phyloP scores from a whole-genome alignment of 2,329 filamentous ascomycete genomes.

The Berkeleyomyces basicola region DNA sequence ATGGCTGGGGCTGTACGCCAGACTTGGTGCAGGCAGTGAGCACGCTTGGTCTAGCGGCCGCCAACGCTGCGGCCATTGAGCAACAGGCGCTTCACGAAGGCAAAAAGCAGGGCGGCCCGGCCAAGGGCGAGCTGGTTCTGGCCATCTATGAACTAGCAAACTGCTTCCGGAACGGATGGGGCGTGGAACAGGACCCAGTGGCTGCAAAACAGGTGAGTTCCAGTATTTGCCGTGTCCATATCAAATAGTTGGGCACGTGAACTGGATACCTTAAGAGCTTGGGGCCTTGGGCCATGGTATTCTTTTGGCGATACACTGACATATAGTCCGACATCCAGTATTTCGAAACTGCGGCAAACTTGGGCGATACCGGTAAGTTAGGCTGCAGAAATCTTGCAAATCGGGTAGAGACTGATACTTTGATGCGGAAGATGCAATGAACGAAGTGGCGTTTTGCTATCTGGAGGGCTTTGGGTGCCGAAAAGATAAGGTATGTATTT shows the following conservation, averaged over 20 bases:
- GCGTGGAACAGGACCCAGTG: conserved; percentile 66
- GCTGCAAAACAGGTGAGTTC: conserved; percentile 55
- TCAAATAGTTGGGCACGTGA: background rate
- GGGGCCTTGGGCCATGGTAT: background rate
- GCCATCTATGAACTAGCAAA: conserved; percentile 92
- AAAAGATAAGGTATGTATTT: conserved; percentile 80
- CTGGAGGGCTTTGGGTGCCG: conserved; percentile 91
- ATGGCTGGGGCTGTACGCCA: conserved; percentile 78
- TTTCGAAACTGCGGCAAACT: conserved; percentile 92
- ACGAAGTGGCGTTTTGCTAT: conserved; percentile 92
- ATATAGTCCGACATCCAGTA: conserved; percentile 37
- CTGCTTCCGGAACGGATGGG: conserved; percentile 90
- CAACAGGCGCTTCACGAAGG: conserved; percentile 70
- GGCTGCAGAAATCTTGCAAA: background rate
- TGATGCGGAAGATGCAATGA: conserved; percentile 63
- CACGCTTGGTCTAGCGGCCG: conserved; percentile 76
- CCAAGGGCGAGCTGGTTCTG: conserved; percentile 89
- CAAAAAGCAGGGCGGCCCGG: conserved; percentile 80
- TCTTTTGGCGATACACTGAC: background rate
- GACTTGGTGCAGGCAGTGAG: conserved; percentile 58
- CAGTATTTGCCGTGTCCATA: background rate
- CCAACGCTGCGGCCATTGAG: conserved; percentile 79
- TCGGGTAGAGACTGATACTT: background rate
- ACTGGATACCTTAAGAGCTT: background rate
- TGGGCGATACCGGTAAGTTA: conserved; percentile 63